Evolutionary conservation across 208 protist species (phyloP).

Genomic region (Crithidia fasciculata): DNA sequence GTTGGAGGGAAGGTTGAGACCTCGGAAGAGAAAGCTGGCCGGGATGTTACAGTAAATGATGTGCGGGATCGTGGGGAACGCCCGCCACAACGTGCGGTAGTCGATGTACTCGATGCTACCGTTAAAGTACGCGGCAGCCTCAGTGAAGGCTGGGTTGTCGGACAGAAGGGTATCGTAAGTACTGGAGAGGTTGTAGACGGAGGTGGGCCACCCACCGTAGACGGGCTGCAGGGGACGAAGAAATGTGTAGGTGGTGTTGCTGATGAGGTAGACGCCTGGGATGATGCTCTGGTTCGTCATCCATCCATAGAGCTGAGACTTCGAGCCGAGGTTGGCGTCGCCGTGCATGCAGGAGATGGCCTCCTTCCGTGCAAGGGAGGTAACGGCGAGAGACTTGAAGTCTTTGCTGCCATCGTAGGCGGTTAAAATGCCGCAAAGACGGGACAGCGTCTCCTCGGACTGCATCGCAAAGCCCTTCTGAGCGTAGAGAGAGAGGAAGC

Average conservation of each 20-base stretch:
- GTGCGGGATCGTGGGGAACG: neutral
- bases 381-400: slow-evolving; percentile 4
- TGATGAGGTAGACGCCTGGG: slow-evolving; percentile 17
- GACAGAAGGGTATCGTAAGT: neutral
- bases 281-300: slow-evolving; percentile 16
- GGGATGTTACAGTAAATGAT: slow-evolving; percentile 21
- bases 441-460: slow-evolving; percentile 2
- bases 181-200: slow-evolving; percentile 3
- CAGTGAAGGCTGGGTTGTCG: neutral
- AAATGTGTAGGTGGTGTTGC: slow-evolving; percentile 8
- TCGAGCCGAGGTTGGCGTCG: neutral
- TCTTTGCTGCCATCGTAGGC: neutral
- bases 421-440: slow-evolving; percentile 8
- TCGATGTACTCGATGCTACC: slow-evolving; percentile 13
- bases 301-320: slow-evolving; percentile 12
- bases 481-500: neutral
- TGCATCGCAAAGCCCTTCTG: neutral
- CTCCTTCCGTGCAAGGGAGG: slow-evolving; percentile 1
- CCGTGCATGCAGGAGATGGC: slow-evolving; percentile 23
- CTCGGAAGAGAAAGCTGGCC: slow-evolving; percentile 5
- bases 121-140: slow-evolving; percentile 16
- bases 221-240: slow-evolving; percentile 11
- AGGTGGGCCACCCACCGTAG: slow-evolving; percentile 1
- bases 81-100: slow-evolving; percentile 8
- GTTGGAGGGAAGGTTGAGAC: slow-evolving; percentile 1